Conservation (phyloP, 2,329 filamentous ascomycete species). For the Exophiala lecanii-corni region DNA sequence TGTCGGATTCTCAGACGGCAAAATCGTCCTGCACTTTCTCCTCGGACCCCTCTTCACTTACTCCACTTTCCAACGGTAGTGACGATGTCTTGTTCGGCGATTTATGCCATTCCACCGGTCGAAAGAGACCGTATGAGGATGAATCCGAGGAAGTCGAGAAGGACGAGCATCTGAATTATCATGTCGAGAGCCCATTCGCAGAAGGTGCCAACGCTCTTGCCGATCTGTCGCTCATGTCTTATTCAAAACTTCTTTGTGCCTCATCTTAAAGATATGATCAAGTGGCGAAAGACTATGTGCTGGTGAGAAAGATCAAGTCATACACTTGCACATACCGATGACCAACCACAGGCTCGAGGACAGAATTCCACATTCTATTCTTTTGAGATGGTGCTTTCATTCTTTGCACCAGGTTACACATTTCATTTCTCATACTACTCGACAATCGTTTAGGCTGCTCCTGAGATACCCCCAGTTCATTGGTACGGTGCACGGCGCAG, state of each 20-base stretch:
- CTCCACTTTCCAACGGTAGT: constrained; percentile 21
- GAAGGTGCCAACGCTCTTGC: constrained; percentile 14
- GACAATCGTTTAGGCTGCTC: constrained; percentile 4
- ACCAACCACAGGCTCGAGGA: too few relatives aligned
- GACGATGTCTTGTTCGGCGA: constrained; percentile 19
- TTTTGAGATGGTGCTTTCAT: too few relatives aligned
- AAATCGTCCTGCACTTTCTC: constrained; percentile 18
- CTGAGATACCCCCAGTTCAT: constrained; percentile 19
- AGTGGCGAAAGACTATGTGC: constrained; percentile 5
- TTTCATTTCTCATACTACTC: too few relatives aligned
- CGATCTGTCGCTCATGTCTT: constrained; percentile 19
- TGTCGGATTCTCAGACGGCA: constrained; percentile 14
- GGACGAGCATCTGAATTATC: constrained; percentile 16
- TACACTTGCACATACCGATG: constrained; percentile 2
- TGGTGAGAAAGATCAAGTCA: constrained; percentile 4
- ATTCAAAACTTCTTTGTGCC: constrained; percentile 23
- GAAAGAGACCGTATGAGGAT: constrained; percentile 22
- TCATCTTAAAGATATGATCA: constrained; percentile 23
- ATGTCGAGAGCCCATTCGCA: constrained; percentile 13
- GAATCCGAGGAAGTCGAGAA: constrained; percentile 21
- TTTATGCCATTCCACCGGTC: constrained; percentile 4
- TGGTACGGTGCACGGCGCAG: constrained; percentile 18
- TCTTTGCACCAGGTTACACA: too few relatives aligned
- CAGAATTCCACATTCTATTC: too few relatives aligned
- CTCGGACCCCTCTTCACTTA: constrained; percentile 20